Evolutionary conservation across 2,329 filamentous ascomycete genomes (phyloP).

Genomic region (Fusarium continuum): DNA sequence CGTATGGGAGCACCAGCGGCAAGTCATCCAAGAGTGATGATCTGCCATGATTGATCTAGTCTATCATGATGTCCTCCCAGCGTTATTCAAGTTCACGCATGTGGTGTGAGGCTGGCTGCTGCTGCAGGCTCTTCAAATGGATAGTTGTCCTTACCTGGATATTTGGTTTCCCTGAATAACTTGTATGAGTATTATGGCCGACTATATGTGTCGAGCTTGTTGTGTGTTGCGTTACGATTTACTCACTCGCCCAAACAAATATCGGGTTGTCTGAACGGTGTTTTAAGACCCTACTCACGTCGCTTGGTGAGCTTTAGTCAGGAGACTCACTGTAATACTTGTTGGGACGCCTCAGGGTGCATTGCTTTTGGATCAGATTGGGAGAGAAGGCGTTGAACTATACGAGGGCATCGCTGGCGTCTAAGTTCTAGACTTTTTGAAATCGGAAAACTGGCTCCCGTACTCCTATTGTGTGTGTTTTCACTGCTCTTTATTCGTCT

Average conservation of each 20-base stretch:
- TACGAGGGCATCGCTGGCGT: conserved; percentile 16
- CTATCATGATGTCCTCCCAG: not conserved
- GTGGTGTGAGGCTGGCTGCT: not conserved
- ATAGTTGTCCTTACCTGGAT: conserved; percentile 39
- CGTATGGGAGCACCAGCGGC: conserved; percentile 48
- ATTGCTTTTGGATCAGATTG: conserved; percentile 14
- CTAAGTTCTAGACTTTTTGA: conserved; percentile 23
- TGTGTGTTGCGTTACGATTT: not conserved
- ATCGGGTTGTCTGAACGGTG: not conserved
- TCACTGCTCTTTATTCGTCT: not conserved
- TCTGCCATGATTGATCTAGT: conserved; percentile 41
- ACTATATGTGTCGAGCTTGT: not conserved
- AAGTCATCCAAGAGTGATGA: conserved; percentile 48
- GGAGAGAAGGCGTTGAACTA: conserved; percentile 24
- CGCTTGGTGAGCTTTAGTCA: not conserved
- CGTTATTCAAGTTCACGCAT: not conserved
- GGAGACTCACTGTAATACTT: not conserved
- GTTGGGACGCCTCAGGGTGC: not conserved
- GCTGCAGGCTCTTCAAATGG: conserved; percentile 17
- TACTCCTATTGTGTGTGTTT: not conserved
- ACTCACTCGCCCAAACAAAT: not conserved
- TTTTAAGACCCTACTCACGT: not conserved
- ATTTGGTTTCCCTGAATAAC: not conserved
- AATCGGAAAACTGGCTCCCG: conserved; percentile 12
- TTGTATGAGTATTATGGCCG: conserved; percentile 22